Percentiles rank a stretch among this genome's conserved stretches.
These are phyloP conservation scores for Peronospora destructor DNA, from an alignment of 352 stramenopile genomes.

Conservation along the genomic window DNA sequence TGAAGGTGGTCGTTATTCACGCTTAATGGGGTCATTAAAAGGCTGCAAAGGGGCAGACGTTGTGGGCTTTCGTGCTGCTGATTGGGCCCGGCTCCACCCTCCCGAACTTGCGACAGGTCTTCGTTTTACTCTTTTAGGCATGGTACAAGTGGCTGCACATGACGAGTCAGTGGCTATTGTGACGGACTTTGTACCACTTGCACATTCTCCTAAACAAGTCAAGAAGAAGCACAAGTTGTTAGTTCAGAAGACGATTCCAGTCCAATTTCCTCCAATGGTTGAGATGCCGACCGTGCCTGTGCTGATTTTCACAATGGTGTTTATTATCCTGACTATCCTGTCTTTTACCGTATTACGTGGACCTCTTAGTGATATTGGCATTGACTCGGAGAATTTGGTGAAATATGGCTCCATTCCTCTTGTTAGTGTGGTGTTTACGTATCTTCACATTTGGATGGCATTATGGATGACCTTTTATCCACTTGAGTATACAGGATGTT, in stretches of 20 bases:
- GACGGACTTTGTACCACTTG: constrained; percentile 67
- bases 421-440: constrained; percentile 89
- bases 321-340: constrained; percentile 48
- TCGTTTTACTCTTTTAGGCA: constrained; percentile 80
- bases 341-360: constrained; percentile 74
- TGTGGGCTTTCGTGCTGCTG: constrained; percentile 52
- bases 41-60: constrained; percentile 59
- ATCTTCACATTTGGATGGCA: constrained; percentile 93
- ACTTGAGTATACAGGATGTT: constrained; percentile 88
- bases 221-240: constrained; percentile 16
- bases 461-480: constrained; percentile 98
- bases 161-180: constrained; percentile 64
- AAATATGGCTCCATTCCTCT: constrained; percentile 81
- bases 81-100: constrained; percentile 55
- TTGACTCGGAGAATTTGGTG: constrained; percentile 57
- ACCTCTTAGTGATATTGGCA: constrained; percentile 41
- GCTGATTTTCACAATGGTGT: constrained; percentile 37
- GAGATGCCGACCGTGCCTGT: constrained; percentile 63
- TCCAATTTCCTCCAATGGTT: constrained; percentile 80
- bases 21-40: constrained; percentile 43
- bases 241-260: constrained; percentile 25
- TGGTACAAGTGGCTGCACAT: constrained; percentile 70
- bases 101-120: constrained; percentile 65
- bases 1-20: constrained; percentile 63
- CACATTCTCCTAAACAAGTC: constrained; percentile 6